phyloP scores from a whole-genome alignment of 805 yeast species.

The Cyberlindnera galapagoensis region DNA sequence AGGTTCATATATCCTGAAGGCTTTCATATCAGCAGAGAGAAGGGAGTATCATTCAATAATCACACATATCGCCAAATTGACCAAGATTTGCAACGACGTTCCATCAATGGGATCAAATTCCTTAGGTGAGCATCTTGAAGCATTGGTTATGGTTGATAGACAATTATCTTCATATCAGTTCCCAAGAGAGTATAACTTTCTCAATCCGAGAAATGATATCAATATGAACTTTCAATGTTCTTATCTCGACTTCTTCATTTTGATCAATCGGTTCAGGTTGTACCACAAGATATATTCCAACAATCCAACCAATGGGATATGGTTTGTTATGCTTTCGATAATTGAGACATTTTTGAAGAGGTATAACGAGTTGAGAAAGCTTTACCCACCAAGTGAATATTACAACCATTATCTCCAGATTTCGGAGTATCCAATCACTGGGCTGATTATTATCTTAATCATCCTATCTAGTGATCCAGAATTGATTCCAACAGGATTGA shows the following conservation, averaged over 20 bases:
- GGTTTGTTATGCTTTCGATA: conserved; percentile 20
- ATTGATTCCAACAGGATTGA: conserved; percentile 11
- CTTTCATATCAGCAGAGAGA: conserved; percentile 19
- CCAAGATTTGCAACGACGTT: conserved; percentile 16
- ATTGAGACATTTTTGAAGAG: conserved; percentile 16
- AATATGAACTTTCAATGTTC: conserved; percentile 14
- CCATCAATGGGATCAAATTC: conserved; percentile 11
- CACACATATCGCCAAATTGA: conserved; percentile 17
- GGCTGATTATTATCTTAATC: conserved; percentile 8
- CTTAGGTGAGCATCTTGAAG: conserved; percentile 14
- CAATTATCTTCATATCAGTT: conserved; percentile 15
- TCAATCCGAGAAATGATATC: conserved; percentile 14
- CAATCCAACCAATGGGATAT: conserved; percentile 11
- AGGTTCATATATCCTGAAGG: conserved; percentile 17
- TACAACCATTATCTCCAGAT: conserved; percentile 10
- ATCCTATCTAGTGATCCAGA: conserved; percentile 11
- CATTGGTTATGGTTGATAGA: conserved; percentile 16
- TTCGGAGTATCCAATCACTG: conserved; percentile 11
- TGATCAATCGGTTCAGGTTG: conserved; percentile 12
- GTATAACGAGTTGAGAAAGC: conserved; percentile 12
- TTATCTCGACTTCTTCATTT: conserved; percentile 12
- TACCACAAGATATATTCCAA: conserved; percentile 14
- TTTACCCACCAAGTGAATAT: conserved; percentile 13
- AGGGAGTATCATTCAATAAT: conserved; percentile 13
- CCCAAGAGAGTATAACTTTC: conserved; percentile 8